Base-by-base conservation (phyloP, 106 monocot species). In the Hemerocallis citrina region DNA sequence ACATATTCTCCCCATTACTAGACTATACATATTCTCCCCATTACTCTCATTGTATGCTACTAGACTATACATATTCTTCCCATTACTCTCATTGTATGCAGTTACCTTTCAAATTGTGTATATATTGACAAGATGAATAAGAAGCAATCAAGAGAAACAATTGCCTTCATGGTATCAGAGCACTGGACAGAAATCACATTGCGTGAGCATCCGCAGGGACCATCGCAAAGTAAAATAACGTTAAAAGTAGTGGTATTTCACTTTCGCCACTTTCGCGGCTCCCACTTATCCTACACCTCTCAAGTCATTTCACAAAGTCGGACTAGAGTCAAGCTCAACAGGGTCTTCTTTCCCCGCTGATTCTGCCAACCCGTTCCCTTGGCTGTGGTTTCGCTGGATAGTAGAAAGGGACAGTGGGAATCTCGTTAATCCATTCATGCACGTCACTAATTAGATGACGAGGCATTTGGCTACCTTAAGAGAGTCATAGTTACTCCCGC, bases 401-500 rank as follows among this genome's bases (percentile, higher is more conserved):
- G 77, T 77, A 74, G 69, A 74, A 65, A 77, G 38, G 82, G 79
- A 84, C 48, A 79, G 72, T 84, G 71, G 72, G 79, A 84, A 79
- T 76, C 84, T 84, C 75, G 52, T 84, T 78, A 78, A 84, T 79
- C 78, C 78, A 82, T 82, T 82, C 73, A 82, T 83, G 82, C 67
- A 52, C 59, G 48, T 73, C 69, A 72, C 72, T 68, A 81, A 81
- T 81, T 76, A 81, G 68, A 72, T 72, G 76, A 81, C 73, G 73
- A 85, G 85, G 79, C 85, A 85, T 85, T 85, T 85, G 85, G 85
- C 76, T 85, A 79, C 85, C 79, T 79, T 79, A 85, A 79, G 79
- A 79, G 85, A 85, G 85, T 78, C 75, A 84, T 72, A 77, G 74
- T 83, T 77, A 83, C 74, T 74, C 82, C 74, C 62, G 69, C 61